These are phyloP conservation scores for Backusella liffmaniae DNA, from an alignment of 192 early-diverging fungal species.

Conservation along the genomic window DNA sequence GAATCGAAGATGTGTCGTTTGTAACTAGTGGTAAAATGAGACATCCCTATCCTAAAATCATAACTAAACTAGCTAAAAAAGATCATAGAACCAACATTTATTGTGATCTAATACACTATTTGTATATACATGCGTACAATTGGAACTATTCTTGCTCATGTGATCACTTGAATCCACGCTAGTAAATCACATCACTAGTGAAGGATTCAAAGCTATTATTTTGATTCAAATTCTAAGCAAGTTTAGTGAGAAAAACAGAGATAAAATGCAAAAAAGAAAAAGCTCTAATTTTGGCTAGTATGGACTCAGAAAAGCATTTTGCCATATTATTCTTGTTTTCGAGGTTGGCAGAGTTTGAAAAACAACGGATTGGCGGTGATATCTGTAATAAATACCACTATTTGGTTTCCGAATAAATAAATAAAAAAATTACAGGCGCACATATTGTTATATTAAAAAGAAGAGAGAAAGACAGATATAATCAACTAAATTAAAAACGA, in stretches of 20 bases:
- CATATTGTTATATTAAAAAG: not conserved
- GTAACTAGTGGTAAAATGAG: not conserved
- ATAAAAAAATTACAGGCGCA: not conserved
- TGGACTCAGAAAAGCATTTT: not conserved
- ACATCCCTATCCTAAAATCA: not conserved
- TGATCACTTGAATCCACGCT: not conserved
- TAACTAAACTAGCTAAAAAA: constrained; percentile 1
- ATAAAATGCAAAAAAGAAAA: not conserved
- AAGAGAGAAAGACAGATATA: not conserved
- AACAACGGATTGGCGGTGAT: constrained; percentile 2
- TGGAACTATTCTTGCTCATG: not conserved
- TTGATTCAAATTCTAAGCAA: not conserved
- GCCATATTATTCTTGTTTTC: not conserved
- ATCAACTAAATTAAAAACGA: not conserved
- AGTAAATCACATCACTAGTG: not conserved
- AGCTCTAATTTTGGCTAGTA: not conserved
- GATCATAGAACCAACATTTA: not conserved
- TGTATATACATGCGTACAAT: constrained; percentile 4
- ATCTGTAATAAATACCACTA: not conserved
- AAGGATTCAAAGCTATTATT: not conserved
- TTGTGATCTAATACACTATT: not conserved
- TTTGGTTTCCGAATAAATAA: not conserved
- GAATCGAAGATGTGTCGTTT: not conserved
- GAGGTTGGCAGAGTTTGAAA: constrained; percentile 4
- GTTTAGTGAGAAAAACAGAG: not conserved